Percentiles rank a stretch among this genome's conserved stretches.
Conservation (phyloP, 768 basidiomycete species). For the Mycena galopus region DNA sequence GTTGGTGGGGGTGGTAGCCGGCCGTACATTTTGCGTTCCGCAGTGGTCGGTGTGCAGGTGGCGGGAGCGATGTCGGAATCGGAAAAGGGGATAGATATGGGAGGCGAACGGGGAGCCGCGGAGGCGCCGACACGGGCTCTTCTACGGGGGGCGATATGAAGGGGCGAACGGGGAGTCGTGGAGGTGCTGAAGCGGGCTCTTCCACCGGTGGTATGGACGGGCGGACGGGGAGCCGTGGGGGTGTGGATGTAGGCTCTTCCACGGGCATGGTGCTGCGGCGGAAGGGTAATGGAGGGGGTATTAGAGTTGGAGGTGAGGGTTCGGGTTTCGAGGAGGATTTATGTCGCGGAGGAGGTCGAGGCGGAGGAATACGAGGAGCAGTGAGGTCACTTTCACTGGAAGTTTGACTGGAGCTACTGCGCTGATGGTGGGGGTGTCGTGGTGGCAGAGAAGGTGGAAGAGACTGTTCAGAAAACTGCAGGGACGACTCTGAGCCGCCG, state of each 20-base stretch:
- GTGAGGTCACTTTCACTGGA: constrained; percentile 54
- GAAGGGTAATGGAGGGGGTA: constrained; percentile 60
- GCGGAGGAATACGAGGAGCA: constrained; percentile 42
- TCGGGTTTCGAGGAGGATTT: constrained; percentile 39
- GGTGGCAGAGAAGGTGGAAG: constrained; percentile 39
- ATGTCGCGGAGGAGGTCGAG: constrained; percentile 54
- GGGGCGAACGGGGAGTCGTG: not conserved
- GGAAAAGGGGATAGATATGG: not conserved
- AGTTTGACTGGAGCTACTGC: constrained; percentile 53
- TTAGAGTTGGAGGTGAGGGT: constrained; percentile 37
- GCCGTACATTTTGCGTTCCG: constrained; percentile 57
- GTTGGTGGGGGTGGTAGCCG: constrained; percentile 81
- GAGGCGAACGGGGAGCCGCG: constrained; percentile 1
- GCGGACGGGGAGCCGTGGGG: constrained; percentile 23
- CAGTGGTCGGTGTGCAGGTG: constrained; percentile 33
- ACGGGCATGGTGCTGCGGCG: constrained; percentile 50
- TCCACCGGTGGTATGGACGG: not conserved
- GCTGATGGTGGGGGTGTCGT: constrained; percentile 37
- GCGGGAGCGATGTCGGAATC: constrained; percentile 31
- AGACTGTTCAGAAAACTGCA: constrained; percentile 37
- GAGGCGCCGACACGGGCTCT: constrained; percentile 32
- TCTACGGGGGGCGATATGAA: not conserved
- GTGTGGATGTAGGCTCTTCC: constrained; percentile 37
- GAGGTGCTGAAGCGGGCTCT: constrained; percentile 33
- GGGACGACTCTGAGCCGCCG: constrained; percentile 40